These are phyloP conservation scores for Canavalia gladiata DNA, from an alignment of 306 rosid genomes.

Conservation along the genomic window DNA sequence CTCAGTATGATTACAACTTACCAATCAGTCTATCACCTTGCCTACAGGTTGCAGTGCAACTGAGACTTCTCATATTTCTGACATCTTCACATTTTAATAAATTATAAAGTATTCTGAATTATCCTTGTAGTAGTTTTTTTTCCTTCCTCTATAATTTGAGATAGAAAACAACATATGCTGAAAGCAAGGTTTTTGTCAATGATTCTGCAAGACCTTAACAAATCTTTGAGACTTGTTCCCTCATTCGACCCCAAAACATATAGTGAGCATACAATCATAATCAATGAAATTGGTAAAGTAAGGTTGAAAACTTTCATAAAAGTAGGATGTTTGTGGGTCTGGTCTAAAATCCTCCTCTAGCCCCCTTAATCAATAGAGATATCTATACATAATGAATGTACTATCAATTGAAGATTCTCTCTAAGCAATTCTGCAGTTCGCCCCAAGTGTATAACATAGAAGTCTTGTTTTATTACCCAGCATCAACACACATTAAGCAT, in stretches of 20 bases:
- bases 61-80: background rate
- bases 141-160: background rate
- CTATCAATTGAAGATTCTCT: background rate
- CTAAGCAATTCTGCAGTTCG: background rate
- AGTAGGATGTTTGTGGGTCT: background rate
- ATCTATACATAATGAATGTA: background rate
- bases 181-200: conserved; percentile 9
- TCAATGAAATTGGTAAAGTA: background rate
- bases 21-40: background rate
- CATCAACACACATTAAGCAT: conserved; percentile 15
- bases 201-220: conserved; percentile 4
- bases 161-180: background rate
- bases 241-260: background rate
- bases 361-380: background rate
- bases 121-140: background rate
- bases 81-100: background rate
- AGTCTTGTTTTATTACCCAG: background rate
- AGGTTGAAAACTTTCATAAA: background rate
- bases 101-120: background rate
- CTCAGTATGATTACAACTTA: background rate
- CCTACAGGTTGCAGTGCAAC: background rate
- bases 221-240: conserved; percentile 6
- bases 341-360: background rate
- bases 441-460: background rate
- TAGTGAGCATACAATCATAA: background rate